Conservation (phyloP, 2,329 filamentous ascomycete species). For the Lasiodiplodia sp. region DNA sequence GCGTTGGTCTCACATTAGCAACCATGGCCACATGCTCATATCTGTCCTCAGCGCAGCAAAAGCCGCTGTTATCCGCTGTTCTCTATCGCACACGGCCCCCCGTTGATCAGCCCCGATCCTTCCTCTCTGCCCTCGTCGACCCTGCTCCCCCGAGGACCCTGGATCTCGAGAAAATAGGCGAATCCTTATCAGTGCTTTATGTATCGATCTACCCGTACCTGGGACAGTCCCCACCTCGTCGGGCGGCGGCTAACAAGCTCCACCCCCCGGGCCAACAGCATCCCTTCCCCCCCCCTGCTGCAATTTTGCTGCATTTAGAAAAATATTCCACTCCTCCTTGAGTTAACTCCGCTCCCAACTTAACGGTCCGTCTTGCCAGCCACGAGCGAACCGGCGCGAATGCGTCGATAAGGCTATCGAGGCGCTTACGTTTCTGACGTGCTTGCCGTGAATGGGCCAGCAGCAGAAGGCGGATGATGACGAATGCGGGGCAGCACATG, state of each 20-base stretch:
- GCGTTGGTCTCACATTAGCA: not conserved
- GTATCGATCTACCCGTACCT: slow-evolving; percentile 6
- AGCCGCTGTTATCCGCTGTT: not conserved
- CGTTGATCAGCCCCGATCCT: not conserved
- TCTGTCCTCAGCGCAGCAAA: not conserved
- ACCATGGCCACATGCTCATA: not conserved
- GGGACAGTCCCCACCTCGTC: not conserved
- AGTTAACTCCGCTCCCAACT: not conserved
- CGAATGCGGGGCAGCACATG: not conserved
- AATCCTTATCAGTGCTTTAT: not conserved
- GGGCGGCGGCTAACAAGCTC: not conserved
- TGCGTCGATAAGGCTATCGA: not conserved
- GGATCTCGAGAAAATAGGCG: not conserved
- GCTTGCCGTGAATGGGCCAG: not conserved
- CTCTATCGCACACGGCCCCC: not conserved
- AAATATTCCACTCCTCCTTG: slow-evolving; percentile 19
- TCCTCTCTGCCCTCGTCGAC: not conserved
- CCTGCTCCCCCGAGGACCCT: not conserved
- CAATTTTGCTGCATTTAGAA: slow-evolving; percentile 19
- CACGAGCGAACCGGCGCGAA: too few relatives aligned
- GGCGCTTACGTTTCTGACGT: not conserved
- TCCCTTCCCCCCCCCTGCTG: not conserved
- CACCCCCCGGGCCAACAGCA: not conserved
- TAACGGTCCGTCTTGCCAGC: not conserved
- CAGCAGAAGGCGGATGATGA: not conserved